Evolutionary conservation across 208 protist species (phyloP).

Genomic region (Leishmania tarentolae): DNA sequence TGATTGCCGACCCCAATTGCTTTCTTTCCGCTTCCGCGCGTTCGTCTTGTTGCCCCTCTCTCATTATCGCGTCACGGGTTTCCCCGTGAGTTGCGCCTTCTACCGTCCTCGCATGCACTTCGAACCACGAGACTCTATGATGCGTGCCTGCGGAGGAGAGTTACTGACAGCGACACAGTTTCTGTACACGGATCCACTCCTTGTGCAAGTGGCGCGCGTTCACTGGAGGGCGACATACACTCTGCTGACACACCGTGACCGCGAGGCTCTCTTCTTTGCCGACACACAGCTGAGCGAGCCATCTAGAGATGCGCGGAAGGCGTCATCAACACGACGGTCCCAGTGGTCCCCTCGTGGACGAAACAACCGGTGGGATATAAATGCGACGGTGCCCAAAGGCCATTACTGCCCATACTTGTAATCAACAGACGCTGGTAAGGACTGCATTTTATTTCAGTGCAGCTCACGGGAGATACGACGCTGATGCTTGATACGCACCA

Average conservation of each 20-base stretch:
- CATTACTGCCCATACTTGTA: not conserved
- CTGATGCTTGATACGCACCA: not conserved
- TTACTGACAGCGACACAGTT: too few relatives aligned
- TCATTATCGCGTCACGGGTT: too few relatives aligned
- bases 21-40: too few relatives aligned
- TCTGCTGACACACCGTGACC: too few relatives aligned
- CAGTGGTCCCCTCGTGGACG: not conserved
- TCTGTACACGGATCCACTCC: not conserved
- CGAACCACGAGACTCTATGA: too few relatives aligned
- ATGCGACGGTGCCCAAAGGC: not conserved
- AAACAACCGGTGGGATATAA: not conserved
- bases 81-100: too few relatives aligned
- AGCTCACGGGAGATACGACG: not conserved
- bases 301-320: not conserved
- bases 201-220: not conserved
- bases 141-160: too few relatives aligned
- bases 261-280: not conserved
- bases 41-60: too few relatives aligned
- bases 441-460: not conserved
- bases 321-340: not conserved
- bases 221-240: not conserved
- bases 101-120: too few relatives aligned
- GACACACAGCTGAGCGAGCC: not conserved
- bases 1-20: too few relatives aligned
- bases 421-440: not conserved